Evolutionary conservation across 345 rosid genomes (phyloP).

Genomic region (Bruguiera sexangula): DNA sequence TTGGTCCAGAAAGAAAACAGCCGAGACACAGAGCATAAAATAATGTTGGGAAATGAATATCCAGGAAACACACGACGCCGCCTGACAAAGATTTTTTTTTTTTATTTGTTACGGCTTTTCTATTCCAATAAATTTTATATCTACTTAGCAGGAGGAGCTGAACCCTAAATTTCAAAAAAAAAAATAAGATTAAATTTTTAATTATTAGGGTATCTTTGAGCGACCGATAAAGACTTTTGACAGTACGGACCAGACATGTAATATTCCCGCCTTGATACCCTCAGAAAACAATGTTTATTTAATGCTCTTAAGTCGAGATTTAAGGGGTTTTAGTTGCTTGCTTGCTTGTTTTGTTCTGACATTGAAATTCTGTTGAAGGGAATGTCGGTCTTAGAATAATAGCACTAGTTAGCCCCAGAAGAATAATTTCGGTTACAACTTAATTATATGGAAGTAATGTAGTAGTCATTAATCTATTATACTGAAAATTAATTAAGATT

Average conservation of each 20-base stretch:
- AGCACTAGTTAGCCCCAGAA: constrained; percentile 11
- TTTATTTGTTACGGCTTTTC: too few relatives aligned
- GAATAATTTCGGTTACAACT: constrained; percentile 14
- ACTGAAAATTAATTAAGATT: too few relatives aligned
- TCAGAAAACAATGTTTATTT: background rate
- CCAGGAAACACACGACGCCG: constrained; percentile 38
- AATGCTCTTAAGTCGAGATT: constrained; percentile 26
- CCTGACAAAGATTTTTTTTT: constrained; percentile 51
- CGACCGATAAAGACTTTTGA: constrained; percentile 58
- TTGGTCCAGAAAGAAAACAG: constrained; percentile 15
- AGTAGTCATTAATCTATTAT: too few relatives aligned
- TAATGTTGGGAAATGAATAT: background rate
- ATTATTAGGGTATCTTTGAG: too few relatives aligned
- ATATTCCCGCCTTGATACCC: background rate
- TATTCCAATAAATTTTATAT: too few relatives aligned
- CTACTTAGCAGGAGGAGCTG: too few relatives aligned
- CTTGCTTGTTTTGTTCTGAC: constrained; percentile 36
- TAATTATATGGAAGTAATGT: background rate
- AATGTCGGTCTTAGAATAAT: constrained; percentile 27
- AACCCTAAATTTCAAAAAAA: too few relatives aligned
- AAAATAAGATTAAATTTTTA: too few relatives aligned
- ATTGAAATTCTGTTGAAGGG: constrained; percentile 37
- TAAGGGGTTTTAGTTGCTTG: constrained; percentile 30
- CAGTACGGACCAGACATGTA: constrained; percentile 34
- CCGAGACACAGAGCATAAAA: constrained; percentile 7